Conservation (phyloP, 192 early-diverging fungal species). For the Podila epigama region DNA sequence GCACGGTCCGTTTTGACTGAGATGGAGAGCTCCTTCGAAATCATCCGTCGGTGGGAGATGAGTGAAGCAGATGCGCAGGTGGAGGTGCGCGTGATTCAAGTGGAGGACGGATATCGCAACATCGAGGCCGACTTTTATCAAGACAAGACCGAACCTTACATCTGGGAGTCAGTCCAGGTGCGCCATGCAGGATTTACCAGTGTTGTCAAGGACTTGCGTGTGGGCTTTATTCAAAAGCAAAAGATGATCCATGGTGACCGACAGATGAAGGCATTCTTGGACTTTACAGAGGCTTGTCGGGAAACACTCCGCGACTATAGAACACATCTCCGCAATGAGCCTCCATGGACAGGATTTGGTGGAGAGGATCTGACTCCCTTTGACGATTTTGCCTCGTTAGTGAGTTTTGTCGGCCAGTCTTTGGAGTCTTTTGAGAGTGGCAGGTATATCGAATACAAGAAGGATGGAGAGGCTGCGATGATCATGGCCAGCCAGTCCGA, state of each 20-base stretch:
- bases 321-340: conserved; percentile 3
- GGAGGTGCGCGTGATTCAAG: conserved; percentile 1
- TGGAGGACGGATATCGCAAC: background rate
- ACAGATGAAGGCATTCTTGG: conserved; percentile 36
- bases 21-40: conserved; percentile 6
- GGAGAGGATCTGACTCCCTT: conserved; percentile 18
- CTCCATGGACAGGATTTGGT: conserved; percentile 34
- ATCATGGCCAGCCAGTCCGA: conserved; percentile 21
- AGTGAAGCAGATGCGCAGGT: conserved; percentile 26
- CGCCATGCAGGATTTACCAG: conserved; percentile 20
- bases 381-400: conserved; percentile 12
- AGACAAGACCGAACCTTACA: conserved; percentile 1
- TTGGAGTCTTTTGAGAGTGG: conserved; percentile 14
- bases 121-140: conserved; percentile 3
- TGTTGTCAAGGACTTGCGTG: conserved; percentile 20
- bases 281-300: conserved; percentile 25
- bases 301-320: conserved; percentile 12
- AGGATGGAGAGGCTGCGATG: conserved; percentile 10
- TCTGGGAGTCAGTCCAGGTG: conserved; percentile 9
- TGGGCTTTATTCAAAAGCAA: conserved; percentile 27
- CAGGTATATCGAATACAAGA: background rate
- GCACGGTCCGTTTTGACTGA: conserved; percentile 7
- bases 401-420: background rate
- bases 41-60: conserved; percentile 40
- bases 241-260: conserved; percentile 37